Percentiles rank a stretch among this genome's conserved stretches.
Evolutionary conservation across 2,329 filamentous ascomycete genomes (phyloP).

Genomic region (Nemania sp.): DNA sequence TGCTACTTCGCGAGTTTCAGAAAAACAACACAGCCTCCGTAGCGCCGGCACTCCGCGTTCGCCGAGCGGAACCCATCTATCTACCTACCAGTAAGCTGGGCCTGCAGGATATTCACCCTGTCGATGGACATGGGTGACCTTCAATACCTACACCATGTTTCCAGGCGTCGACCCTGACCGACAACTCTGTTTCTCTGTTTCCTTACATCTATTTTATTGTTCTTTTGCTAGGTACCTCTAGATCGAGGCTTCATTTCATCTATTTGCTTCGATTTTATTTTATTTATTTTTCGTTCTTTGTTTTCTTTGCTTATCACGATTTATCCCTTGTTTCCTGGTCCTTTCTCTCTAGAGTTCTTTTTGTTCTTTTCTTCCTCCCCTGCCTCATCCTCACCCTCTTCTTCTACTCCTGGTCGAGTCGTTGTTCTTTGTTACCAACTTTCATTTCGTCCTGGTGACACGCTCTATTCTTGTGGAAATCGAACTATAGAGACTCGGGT

Average conservation of each 20-base stretch:
- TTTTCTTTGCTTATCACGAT: constrained; percentile 20
- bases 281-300: constrained; percentile 7
- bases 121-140: neutral
- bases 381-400: constrained; percentile 17
- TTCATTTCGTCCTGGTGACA: constrained; percentile 33
- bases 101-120: neutral
- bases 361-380: constrained; percentile 22
- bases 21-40: constrained; percentile 49
- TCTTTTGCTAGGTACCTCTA: too few relatives aligned
- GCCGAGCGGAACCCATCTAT: too few relatives aligned
- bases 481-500: neutral
- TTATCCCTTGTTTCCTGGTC: constrained; percentile 22
- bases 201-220: constrained; percentile 28
- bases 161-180: constrained; percentile 4
- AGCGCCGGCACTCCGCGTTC: constrained; percentile 1
- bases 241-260: constrained; percentile 35
- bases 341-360: constrained; percentile 23
- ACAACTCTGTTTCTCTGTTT: constrained; percentile 15
- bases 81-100: too few relatives aligned
- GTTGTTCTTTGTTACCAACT: constrained; percentile 28
- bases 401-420: constrained; percentile 40
- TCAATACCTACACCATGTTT: constrained; percentile 16
- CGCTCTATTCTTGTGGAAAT: constrained; percentile 17
- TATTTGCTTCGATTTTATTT: constrained; percentile 24
- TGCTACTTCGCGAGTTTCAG: constrained; percentile 21